phyloP scores from a whole-genome alignment of 2,329 filamentous ascomycete species.

The Botrytis sinoallii region DNA sequence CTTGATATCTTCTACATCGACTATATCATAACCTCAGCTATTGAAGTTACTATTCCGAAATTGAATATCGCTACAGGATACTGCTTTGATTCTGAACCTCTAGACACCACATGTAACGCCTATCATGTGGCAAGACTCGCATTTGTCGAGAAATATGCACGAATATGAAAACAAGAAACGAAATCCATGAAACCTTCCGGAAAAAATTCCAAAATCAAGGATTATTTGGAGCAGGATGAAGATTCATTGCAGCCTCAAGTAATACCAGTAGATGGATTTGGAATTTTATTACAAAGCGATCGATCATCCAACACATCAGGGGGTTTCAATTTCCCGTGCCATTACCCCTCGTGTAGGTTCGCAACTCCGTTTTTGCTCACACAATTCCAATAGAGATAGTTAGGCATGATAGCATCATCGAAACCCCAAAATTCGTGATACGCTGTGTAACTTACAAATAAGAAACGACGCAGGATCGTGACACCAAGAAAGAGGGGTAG shows the following conservation, averaged over 20 bases:
- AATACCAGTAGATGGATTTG: rapidly evolving
- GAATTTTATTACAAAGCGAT: neutral
- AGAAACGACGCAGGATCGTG: neutral
- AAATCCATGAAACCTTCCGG: neutral
- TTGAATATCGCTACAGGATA: neutral
- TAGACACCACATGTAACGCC: neutral
- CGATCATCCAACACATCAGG: too few relatives aligned
- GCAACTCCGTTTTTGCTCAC: neutral
- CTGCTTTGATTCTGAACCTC: neutral
- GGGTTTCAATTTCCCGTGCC: neutral
- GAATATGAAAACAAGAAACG: neutral
- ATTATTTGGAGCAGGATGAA: neutral
- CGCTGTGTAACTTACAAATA: neutral
- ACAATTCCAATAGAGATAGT: rapidly evolving
- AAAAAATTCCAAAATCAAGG: neutral
- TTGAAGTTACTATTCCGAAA: neutral
- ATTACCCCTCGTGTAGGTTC: neutral
- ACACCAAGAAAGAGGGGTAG: neutral
- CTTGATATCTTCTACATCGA: neutral
- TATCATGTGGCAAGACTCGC: neutral
- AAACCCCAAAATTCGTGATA: neutral
- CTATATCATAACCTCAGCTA: neutral
- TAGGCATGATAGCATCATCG: neutral
- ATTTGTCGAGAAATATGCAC: neutral
- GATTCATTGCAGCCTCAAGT: neutral